These are phyloP conservation scores for Serpula lacrymans DNA, from an alignment of 768 basidiomycete genomes.

Conservation along the genomic window DNA sequence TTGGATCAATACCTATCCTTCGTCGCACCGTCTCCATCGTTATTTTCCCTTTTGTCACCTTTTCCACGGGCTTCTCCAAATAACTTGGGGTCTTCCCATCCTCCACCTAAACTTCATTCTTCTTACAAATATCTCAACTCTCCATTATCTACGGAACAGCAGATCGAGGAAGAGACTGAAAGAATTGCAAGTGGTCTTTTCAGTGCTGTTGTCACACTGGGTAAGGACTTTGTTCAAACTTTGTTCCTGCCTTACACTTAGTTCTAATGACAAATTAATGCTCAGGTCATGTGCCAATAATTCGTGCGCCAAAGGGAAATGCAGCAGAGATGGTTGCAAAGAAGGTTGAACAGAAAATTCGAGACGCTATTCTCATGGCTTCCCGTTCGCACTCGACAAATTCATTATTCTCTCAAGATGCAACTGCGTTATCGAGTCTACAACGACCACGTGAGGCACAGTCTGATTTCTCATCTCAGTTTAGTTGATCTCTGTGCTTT, in stretches of 20 bases:
- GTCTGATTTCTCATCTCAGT: background rate
- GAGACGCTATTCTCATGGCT: conserved; percentile 75
- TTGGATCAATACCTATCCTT: conserved; percentile 98
- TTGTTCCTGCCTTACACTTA: conserved; percentile 1
- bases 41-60: conserved; percentile 86
- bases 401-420: conserved; percentile 75
- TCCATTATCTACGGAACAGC: conserved; percentile 81
- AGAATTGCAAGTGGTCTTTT: conserved; percentile 88
- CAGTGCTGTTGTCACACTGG: conserved; percentile 84
- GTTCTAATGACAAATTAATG: conserved; percentile 2
- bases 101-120: conserved; percentile 38
- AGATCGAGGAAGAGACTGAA: conserved; percentile 93
- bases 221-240: conserved; percentile 37
- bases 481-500: conserved; percentile 11
- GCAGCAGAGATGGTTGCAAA: conserved; percentile 99
- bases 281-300: conserved; percentile 87
- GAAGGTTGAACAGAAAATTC: conserved; percentile 87
- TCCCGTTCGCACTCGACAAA: conserved; percentile 57
- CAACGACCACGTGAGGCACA: conserved; percentile 75
- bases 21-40: conserved; percentile 85
- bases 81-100: conserved; percentile 31
- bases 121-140: conserved; percentile 90
- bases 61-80: conserved; percentile 35
- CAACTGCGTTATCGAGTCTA: conserved; percentile 78
- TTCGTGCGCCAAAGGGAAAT: conserved; percentile 91